Percentiles rank a stretch among this genome's conserved stretches.
Evolutionary conservation across 176 grass and related monocot genomes (phyloP).

Genomic region (Tillandsia fasciculata): DNA sequence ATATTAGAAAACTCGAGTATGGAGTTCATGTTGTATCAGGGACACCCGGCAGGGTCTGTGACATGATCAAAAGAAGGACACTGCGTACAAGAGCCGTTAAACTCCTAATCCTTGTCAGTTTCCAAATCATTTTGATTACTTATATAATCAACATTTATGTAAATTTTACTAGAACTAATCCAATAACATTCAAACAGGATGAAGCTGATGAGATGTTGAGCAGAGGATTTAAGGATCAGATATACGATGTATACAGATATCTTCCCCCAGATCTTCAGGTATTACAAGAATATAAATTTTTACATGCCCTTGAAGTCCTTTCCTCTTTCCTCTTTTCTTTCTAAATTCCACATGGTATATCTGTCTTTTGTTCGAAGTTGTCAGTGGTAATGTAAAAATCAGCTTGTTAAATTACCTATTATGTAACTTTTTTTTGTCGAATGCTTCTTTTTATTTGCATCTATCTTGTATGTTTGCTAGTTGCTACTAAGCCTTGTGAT

Average conservation of each 20-base stretch:
- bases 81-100: constrained; percentile 81
- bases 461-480: too few relatives aligned
- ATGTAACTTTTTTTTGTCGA: too few relatives aligned
- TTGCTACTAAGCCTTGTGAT: too few relatives aligned
- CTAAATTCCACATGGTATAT: neutral
- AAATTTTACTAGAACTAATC: neutral
- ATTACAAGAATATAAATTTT: neutral
- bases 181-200: constrained; percentile 37
- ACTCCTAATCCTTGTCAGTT: constrained; percentile 65
- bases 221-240: constrained; percentile 94
- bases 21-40: constrained; percentile 86
- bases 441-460: too few relatives aligned
- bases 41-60: constrained; percentile 78
- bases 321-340: neutral
- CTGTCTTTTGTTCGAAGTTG: neutral
- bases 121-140: neutral
- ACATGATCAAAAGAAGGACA: constrained; percentile 89
- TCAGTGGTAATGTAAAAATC: too few relatives aligned
- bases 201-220: constrained; percentile 97
- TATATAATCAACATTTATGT: neutral
- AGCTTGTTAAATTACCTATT: too few relatives aligned
- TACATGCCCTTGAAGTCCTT: neutral
- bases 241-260: constrained; percentile 91
- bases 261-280: constrained; percentile 94
- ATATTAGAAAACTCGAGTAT: constrained; percentile 77